A percentile compares a stretch with the other conserved stretches of the same genome.
These are phyloP conservation scores for Dactylella cylindrospora DNA, from an alignment of 2,329 filamentous ascomycete genomes.

Conservation along the genomic window DNA sequence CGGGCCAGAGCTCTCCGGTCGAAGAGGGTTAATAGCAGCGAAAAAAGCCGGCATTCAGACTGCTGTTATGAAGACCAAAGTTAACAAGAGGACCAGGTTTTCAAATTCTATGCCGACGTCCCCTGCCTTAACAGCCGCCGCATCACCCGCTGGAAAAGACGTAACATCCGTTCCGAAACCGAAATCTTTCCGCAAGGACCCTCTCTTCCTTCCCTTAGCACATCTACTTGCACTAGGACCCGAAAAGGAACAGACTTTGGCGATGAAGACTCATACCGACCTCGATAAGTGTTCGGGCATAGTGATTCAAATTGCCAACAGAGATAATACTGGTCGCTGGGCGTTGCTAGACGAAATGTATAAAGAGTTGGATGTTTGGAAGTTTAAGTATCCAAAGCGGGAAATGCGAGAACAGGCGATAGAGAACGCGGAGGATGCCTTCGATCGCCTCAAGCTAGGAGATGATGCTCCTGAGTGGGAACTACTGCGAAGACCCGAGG, in stretches of 20 bases:
- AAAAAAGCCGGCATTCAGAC: conserved; percentile 42
- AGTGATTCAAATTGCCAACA: conserved; percentile 46
- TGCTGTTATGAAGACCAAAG: conserved; percentile 36
- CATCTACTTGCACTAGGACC: conserved; percentile 48
- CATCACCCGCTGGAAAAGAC: conserved; percentile 33
- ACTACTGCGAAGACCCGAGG: conserved; percentile 47
- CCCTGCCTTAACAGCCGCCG: conserved; percentile 31
- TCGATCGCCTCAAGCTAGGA: conserved; percentile 45
- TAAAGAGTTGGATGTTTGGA: conserved; percentile 49
- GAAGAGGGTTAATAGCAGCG: conserved; percentile 39
- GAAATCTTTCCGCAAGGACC: conserved; percentile 44
- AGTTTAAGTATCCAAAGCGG: conserved; percentile 47
- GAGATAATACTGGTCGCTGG: conserved; percentile 46
- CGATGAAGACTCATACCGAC: conserved; percentile 49
- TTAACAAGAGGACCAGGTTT: conserved; percentile 39
- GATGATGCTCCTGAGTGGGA: conserved; percentile 48
- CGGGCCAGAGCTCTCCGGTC: conserved; percentile 37
- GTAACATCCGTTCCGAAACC: conserved; percentile 39
- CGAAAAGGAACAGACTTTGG: conserved; percentile 47
- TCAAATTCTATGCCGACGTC: conserved; percentile 39
- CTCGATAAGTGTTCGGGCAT: conserved; percentile 47
- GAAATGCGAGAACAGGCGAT: conserved; percentile 48
- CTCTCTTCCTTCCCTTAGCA: conserved; percentile 48
- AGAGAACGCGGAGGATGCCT: conserved; percentile 47
- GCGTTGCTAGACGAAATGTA: conserved; percentile 47